Percentiles rank a stretch among this genome's conserved stretches.
phyloP scores from a whole-genome alignment of 2,329 filamentous ascomycete genomes.

The Colletotrichum sp. region DNA sequence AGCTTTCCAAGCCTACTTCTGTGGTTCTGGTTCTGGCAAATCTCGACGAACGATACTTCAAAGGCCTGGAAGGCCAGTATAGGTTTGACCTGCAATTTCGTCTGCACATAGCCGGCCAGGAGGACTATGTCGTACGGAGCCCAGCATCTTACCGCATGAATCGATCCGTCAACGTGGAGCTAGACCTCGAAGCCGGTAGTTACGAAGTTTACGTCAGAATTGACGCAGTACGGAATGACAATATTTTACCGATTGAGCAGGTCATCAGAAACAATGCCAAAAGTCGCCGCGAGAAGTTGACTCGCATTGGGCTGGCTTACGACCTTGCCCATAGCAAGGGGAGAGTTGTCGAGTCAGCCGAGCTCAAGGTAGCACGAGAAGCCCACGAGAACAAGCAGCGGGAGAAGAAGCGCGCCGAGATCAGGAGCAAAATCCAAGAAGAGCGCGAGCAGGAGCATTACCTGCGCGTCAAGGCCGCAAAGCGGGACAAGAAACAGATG shows the following conservation, averaged over 20 bases:
- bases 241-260: conserved; percentile 63
- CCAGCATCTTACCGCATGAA: conserved; percentile 65
- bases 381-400: conserved; percentile 49
- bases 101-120: conserved; percentile 52
- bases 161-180: conserved; percentile 78
- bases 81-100: conserved; percentile 59
- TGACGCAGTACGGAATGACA: conserved; percentile 64
- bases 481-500: conserved; percentile 30
- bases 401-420: conserved; percentile 38
- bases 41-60: conserved; percentile 63
- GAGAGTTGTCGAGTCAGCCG: conserved; percentile 50
- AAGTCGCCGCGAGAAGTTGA: conserved; percentile 72
- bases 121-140: conserved; percentile 61
- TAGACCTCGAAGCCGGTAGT: conserved; percentile 74
- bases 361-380: conserved; percentile 52
- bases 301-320: conserved; percentile 72
- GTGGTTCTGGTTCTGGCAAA: conserved; percentile 63
- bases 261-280: conserved; percentile 70
- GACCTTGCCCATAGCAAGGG: conserved; percentile 75
- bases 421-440: conserved; percentile 46
- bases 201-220: conserved; percentile 81
- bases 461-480: conserved; percentile 40
- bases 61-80: conserved; percentile 63
- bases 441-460: conserved; percentile 42
- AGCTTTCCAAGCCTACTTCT: conserved; percentile 50